Conservation (phyloP, 306 rosid genomes). For the Arachis stenosperma region DNA sequence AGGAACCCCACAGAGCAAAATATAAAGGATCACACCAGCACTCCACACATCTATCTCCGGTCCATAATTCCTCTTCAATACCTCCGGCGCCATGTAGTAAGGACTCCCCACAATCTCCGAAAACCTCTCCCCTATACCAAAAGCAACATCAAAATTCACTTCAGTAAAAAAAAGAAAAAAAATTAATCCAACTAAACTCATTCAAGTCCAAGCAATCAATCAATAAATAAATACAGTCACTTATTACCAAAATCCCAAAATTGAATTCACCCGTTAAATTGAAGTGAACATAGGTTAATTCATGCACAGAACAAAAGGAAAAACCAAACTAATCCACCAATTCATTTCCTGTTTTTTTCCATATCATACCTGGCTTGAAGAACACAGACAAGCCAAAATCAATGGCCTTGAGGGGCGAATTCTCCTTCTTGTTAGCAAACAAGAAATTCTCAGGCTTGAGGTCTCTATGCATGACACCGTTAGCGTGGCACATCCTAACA, state of each 20-base stretch:
- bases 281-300: neutral
- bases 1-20: slow-evolving; percentile 80
- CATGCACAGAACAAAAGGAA: no score
- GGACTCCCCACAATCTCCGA: slow-evolving; percentile 83
- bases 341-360: no score
- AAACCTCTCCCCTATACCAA: slow-evolving; percentile 59
- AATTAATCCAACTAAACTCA: neutral
- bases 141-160: neutral
- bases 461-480: slow-evolving; percentile 82
- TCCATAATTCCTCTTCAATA: slow-evolving; percentile 72
- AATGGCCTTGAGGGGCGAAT: slow-evolving; percentile 73
- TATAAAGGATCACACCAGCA: slow-evolving; percentile 81
- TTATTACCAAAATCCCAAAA: neutral
- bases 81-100: slow-evolving; percentile 90
- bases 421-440: slow-evolving; percentile 70
- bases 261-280: neutral
- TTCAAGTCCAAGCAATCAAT: neutral
- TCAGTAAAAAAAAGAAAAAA: neutral
- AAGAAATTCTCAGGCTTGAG: slow-evolving; percentile 80
- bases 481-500: slow-evolving; percentile 76
- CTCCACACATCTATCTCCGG: slow-evolving; percentile 90
- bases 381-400: slow-evolving; percentile 77
- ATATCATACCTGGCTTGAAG: slow-evolving; percentile 64
- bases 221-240: neutral
- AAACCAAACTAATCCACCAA: no score